Conservation (phyloP, 2,329 filamentous ascomycete species). For the Phialocephala sp. region DNA sequence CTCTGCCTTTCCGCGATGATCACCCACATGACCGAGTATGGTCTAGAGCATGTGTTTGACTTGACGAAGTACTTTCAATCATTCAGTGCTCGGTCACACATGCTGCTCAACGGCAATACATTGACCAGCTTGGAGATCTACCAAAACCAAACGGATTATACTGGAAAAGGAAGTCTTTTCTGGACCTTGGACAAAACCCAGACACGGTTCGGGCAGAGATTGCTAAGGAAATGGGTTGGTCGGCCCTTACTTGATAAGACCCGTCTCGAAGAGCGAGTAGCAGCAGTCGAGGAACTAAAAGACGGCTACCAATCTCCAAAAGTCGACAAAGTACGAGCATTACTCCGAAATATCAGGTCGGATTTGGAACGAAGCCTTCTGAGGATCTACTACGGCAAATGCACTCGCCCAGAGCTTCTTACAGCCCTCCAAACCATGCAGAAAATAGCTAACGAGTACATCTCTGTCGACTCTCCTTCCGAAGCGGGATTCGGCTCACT, state of each 20-base stretch:
- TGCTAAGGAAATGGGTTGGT: slow-evolving; percentile 94
- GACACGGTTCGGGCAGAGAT: slow-evolving; percentile 85
- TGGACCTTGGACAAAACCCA: slow-evolving; percentile 94
- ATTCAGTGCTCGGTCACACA: slow-evolving; percentile 91
- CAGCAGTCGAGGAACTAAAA: slow-evolving; percentile 85
- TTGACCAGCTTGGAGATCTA: slow-evolving; percentile 94
- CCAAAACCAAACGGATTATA: slow-evolving; percentile 88
- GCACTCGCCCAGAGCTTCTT: slow-evolving; percentile 85
- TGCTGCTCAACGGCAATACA: slow-evolving; percentile 95
- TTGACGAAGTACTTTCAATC: slow-evolving; percentile 97
- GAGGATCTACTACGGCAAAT: slow-evolving; percentile 97
- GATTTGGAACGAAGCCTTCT: slow-evolving; percentile 94
- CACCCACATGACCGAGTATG: slow-evolving; percentile 87
- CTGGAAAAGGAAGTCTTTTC: slow-evolving; percentile 85
- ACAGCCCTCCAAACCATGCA: slow-evolving; percentile 86
- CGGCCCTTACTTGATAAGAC: slow-evolving; percentile 80
- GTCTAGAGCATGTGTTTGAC: slow-evolving; percentile 92
- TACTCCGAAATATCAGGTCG: slow-evolving; percentile 73
- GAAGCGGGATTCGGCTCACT: slow-evolving; percentile 75
- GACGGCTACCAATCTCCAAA: slow-evolving; percentile 67
- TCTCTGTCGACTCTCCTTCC: slow-evolving; percentile 65
- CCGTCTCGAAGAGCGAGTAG: slow-evolving; percentile 77
- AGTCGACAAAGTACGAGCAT: slow-evolving; percentile 74
- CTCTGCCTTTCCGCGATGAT: slow-evolving; percentile 98
- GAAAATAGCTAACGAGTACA: slow-evolving; percentile 78